phyloP scores from a whole-genome alignment of 2,329 filamentous ascomycete species.

The Fusarium sp. region DNA sequence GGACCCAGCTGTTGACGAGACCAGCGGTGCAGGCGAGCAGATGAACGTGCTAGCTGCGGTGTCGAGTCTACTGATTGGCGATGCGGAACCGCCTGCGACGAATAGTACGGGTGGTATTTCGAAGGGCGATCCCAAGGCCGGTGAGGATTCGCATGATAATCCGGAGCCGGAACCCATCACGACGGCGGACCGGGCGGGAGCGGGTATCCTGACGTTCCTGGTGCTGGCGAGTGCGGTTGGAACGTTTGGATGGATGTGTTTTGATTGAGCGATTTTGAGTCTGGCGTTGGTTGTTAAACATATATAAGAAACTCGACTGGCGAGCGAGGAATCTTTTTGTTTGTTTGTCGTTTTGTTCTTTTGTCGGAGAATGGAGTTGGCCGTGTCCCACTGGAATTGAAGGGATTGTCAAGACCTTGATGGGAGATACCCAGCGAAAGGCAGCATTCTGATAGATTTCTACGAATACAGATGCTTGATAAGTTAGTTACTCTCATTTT shows the following conservation, averaged over 20 bases:
- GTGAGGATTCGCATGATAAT: constrained; percentile 48
- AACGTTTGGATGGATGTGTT: constrained; percentile 63
- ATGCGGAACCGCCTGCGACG: constrained; percentile 55
- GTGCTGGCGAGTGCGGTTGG: constrained; percentile 54
- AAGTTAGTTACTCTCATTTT: background rate
- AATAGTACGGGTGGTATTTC: constrained; percentile 62
- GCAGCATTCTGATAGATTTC: background rate
- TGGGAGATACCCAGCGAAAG: background rate
- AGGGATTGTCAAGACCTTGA: background rate
- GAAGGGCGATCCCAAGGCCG: constrained; percentile 54
- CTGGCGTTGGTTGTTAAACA: constrained; percentile 10
- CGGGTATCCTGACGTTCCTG: constrained; percentile 59
- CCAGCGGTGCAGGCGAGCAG: constrained; percentile 66
- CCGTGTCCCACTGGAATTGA: background rate
- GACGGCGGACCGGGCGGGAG: constrained; percentile 58
- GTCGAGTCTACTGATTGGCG: constrained; percentile 58
- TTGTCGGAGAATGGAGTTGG: constrained; percentile 29
- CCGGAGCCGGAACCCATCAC: constrained; percentile 51
- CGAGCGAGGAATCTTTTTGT: background rate
- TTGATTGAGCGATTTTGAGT: constrained; percentile 33
- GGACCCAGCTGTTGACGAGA: constrained; percentile 62
- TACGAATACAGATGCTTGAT: background rate
- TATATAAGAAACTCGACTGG: constrained; percentile 3
- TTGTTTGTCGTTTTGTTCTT: background rate
- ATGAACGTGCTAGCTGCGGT: constrained; percentile 68